These are phyloP conservation scores for Lentinula raphanica DNA, from an alignment of 768 basidiomycete species.

Conservation along the genomic window DNA sequence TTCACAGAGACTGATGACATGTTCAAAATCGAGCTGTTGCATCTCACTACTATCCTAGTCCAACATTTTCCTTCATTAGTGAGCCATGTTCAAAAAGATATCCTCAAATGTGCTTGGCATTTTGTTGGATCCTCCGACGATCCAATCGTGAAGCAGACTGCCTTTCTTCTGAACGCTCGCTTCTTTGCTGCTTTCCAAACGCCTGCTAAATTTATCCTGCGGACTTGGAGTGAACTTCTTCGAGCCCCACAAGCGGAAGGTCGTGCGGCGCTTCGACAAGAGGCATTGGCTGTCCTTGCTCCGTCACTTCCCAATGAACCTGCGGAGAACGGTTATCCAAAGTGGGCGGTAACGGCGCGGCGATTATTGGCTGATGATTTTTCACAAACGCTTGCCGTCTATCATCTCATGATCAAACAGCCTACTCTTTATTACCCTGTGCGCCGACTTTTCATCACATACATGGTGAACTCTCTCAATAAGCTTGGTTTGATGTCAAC, in stretches of 20 bases:
- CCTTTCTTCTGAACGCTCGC: slow-evolving; percentile 83
- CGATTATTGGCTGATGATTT: slow-evolving; percentile 87
- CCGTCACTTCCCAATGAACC: slow-evolving; percentile 69
- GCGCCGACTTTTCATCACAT: slow-evolving; percentile 86
- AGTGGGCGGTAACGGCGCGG: slow-evolving; percentile 85
- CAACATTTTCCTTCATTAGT: slow-evolving; percentile 80
- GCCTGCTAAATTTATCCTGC: slow-evolving; percentile 85
- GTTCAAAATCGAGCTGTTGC: slow-evolving; percentile 86
- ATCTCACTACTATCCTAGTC: slow-evolving; percentile 84
- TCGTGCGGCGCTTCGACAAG: slow-evolving; percentile 70
- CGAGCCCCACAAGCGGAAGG: slow-evolving; percentile 74
- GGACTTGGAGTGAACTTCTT: slow-evolving; percentile 87
- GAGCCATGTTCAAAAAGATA: slow-evolving; percentile 79
- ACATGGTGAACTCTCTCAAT: slow-evolving; percentile 84
- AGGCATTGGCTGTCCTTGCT: slow-evolving; percentile 81
- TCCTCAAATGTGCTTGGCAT: slow-evolving; percentile 92
- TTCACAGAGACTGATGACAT: slow-evolving; percentile 70
- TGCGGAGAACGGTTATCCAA: slow-evolving; percentile 53
- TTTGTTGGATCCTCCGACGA: slow-evolving; percentile 78
- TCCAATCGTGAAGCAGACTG: slow-evolving; percentile 86
- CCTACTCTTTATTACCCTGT: slow-evolving; percentile 89
- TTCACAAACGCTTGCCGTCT: slow-evolving; percentile 67
- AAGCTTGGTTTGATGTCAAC: slow-evolving; percentile 79
- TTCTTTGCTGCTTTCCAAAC: slow-evolving; percentile 89
- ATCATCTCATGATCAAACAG: slow-evolving; percentile 89